These are phyloP conservation scores for Aphanomyces invadans DNA, from an alignment of 352 stramenopile species.

Conservation along the genomic window DNA sequence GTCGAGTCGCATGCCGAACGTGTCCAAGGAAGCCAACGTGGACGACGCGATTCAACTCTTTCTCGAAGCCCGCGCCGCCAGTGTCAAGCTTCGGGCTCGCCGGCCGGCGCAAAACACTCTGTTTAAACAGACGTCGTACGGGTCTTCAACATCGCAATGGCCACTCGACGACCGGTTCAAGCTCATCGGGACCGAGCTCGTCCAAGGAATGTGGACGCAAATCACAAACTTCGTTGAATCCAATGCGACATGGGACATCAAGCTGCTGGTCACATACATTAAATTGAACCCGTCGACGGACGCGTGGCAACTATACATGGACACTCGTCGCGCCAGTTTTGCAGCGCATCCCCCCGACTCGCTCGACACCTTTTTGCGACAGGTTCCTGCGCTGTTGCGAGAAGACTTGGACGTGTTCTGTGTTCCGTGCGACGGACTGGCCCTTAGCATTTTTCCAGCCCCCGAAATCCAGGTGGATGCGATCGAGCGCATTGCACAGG, in stretches of 20 bases:
- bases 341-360: not conserved
- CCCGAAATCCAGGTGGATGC: not conserved
- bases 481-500: not conserved
- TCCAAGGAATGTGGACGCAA: not conserved
- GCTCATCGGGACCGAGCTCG: not conserved
- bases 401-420: constrained; percentile 4
- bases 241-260: constrained; percentile 4
- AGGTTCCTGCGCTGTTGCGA: not conserved
- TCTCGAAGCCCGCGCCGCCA: constrained; percentile 1
- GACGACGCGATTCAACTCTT: constrained; percentile 1
- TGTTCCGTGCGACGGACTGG: not conserved
- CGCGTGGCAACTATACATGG: constrained; percentile 14
- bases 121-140: not conserved
- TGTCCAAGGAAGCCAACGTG: not conserved
- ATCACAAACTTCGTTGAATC: not conserved
- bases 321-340: not conserved
- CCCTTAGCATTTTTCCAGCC: not conserved
- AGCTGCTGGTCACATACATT: constrained; percentile 6
- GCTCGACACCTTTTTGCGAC: not conserved
- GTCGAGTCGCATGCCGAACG: not conserved
- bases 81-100: not conserved
- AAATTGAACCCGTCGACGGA: constrained; percentile 9
- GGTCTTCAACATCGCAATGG: not conserved
- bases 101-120: not conserved
- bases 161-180: constrained; percentile 12